These are phyloP conservation scores for Trichaptum fuscoviolaceum DNA, from an alignment of 768 basidiomycete species.

Conservation along the genomic window DNA sequence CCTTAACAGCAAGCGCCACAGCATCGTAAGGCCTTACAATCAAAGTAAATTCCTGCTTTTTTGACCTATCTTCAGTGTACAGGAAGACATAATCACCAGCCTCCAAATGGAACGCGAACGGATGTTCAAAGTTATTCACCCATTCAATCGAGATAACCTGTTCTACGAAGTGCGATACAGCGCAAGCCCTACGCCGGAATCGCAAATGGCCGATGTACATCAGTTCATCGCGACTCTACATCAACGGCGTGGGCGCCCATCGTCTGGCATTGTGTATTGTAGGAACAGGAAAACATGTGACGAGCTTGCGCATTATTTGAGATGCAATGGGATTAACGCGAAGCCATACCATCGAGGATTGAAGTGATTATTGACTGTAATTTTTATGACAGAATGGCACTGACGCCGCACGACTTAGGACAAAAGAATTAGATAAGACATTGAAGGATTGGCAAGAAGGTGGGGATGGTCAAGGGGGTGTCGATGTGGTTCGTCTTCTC, in stretches of 20 bases:
- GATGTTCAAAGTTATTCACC: conserved; percentile 63
- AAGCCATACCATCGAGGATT: conserved; percentile 75
- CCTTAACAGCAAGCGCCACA: conserved; percentile 81
- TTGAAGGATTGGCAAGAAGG: conserved; percentile 55
- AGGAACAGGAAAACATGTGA: conserved; percentile 63
- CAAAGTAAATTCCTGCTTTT: not conserved
- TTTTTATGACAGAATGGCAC: conserved; percentile 10
- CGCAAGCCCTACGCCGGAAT: conserved; percentile 41
- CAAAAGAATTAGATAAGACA: conserved; percentile 44
- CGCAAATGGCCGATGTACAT: conserved; percentile 59
- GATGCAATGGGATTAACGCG: conserved; percentile 59
- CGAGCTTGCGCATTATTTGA: conserved; percentile 57
- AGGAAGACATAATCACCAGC: conserved; percentile 63
- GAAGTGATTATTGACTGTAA: conserved; percentile 30
- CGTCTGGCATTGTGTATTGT: conserved; percentile 77
- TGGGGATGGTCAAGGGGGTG: conserved; percentile 43
- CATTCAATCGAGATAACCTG: conserved; percentile 75
- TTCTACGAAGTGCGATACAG: conserved; percentile 80
- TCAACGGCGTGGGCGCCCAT: conserved; percentile 49
- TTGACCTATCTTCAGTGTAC: conserved; percentile 45
- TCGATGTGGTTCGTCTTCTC: conserved; percentile 58
- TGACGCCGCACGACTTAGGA: conserved; percentile 26
- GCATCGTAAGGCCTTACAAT: conserved; percentile 39
- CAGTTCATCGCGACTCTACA: conserved; percentile 65
- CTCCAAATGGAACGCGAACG: conserved; percentile 53